phyloP scores from a whole-genome alignment of 225 moss, liverwort and hornwort species.

The Physcomitrium patens region DNA sequence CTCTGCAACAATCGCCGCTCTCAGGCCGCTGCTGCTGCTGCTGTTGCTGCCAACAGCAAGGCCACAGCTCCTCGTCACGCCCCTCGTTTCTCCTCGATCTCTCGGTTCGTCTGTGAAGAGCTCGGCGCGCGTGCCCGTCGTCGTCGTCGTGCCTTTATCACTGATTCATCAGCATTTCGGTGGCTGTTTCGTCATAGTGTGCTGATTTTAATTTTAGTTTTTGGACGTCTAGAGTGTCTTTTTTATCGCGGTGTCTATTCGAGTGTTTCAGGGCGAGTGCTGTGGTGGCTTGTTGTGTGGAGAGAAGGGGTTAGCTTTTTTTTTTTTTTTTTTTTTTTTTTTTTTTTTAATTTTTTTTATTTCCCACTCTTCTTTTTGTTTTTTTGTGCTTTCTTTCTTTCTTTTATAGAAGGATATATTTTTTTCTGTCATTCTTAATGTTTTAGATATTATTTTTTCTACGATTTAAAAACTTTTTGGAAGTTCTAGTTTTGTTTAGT shows the following conservation, averaged over 20 bases:
- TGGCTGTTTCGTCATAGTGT: neutral
- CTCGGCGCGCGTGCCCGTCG: neutral
- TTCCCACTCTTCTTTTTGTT: too few species aligned
- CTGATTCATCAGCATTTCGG: slow-evolving; percentile 18
- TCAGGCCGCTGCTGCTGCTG: slow-evolving; percentile 28
- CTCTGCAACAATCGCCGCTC: slow-evolving; percentile 22
- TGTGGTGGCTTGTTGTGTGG: neutral
- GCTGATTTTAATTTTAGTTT: neutral
- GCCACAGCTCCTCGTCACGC: neutral
- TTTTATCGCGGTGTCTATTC: too few species aligned
- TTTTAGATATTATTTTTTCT: too few species aligned
- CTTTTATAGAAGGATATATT: too few species aligned
- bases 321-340: neutral
- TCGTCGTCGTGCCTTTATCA: neutral
- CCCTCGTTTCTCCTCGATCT: neutral
- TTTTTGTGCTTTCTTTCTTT: too few species aligned
- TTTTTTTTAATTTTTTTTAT: too few species aligned
- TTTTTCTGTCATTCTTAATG: too few species aligned
- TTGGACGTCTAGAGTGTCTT: neutral
- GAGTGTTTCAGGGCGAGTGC: too few species aligned
- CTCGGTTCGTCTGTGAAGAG: neutral
- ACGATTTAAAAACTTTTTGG: too few species aligned
- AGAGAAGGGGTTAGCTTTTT: neutral
- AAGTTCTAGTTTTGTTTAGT: too few species aligned
- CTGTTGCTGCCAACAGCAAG: slow-evolving; percentile 25